Base-by-base conservation (phyloP, 2,329 filamentous ascomycete genomes). In the Coccinonectria pachysandricola region DNA sequence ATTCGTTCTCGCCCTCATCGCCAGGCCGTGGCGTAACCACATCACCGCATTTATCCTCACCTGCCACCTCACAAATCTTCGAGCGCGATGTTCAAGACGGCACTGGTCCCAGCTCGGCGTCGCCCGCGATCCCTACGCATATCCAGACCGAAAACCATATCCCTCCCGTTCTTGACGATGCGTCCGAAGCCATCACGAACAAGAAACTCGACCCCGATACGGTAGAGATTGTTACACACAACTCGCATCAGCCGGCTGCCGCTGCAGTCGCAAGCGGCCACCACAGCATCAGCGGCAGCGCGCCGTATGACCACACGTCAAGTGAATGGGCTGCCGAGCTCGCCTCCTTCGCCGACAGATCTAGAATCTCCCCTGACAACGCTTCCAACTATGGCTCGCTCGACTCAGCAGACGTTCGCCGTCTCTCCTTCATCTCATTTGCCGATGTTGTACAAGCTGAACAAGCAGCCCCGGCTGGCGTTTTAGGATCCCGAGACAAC, bases 61-160 rank as follows among this genome's bases (percentile, higher is more conserved):
- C 87, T 9, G 82, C 85, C 8, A 68, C 70, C 15, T 79, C 75
- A 4, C 75, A 79, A 43, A 95, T 96, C 45, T 96, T 96, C 50
- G 88, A 96, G 62, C 81, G 88, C 46, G 84, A 87, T 52, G 88
- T 96, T 13, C 88, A 95, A 55, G 87, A 95, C 46, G 73, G 73
- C 45, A 63, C 71, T 15, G 47, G 70, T 4, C 57, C 74, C n/a
- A 61, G 70, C 20, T 79, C 85, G 34, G 75, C 70, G 35, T 88
- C 83, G 3, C 78, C 83, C 1, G 82, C 84, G n/a, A 91, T 95
- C 35, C 88, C 88, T 3, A 77, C 82, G 6, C 88, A 96, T 49
- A 93, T 96, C 45, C 76, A 87, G 44, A 94, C 85, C 6, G 88
- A 96, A 54, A 87, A 96, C 58, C 74, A 87, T 50, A 95, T 96